Percentiles rank a stretch among this genome's conserved stretches.
Evolutionary conservation across 805 yeast species (phyloP).

Genomic region (Hanseniaspora mollemarum): DNA sequence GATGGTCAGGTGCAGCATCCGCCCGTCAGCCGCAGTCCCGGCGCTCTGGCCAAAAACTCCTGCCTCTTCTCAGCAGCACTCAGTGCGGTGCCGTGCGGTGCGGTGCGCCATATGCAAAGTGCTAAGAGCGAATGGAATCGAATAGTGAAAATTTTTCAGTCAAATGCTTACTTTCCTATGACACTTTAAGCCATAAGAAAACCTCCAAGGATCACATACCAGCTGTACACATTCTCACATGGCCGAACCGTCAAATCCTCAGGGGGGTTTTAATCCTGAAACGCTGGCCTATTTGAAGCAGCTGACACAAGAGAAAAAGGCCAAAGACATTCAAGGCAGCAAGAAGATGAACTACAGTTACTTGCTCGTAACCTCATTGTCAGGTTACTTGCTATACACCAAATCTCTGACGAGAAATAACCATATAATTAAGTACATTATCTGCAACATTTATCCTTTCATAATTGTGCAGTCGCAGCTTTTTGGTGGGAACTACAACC

Average conservation of each 20-base stretch:
- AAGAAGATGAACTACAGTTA: slow-evolving; percentile 9
- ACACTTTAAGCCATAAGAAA: not conserved
- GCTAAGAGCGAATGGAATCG: no score
- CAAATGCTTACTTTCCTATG: no score
- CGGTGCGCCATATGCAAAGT: no score
- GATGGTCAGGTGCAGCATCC: no score
- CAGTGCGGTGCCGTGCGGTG: no score
- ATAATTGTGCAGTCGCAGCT: slow-evolving; percentile 4
- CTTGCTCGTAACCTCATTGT: not conserved
- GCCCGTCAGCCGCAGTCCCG: no score
- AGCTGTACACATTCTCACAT: not conserved
- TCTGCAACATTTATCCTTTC: slow-evolving; percentile 8
- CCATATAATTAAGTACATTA: slow-evolving; percentile 5
- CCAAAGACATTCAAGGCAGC: not conserved
- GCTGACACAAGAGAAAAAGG: slow-evolving; percentile 5
- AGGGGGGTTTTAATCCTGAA: not conserved
- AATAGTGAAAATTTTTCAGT: no score
- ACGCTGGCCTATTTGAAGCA: slow-evolving; percentile 4
- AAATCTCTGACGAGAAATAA: slow-evolving; percentile 3
- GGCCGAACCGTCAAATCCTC: no score
- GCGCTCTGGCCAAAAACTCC: no score
- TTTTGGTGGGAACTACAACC: not conserved
- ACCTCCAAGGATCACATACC: not conserved
- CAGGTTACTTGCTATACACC: not conserved
- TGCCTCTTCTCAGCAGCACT: no score